Conservation (phyloP, 192 early-diverging fungal genomes). For the Cetraspora pellucida region DNA sequence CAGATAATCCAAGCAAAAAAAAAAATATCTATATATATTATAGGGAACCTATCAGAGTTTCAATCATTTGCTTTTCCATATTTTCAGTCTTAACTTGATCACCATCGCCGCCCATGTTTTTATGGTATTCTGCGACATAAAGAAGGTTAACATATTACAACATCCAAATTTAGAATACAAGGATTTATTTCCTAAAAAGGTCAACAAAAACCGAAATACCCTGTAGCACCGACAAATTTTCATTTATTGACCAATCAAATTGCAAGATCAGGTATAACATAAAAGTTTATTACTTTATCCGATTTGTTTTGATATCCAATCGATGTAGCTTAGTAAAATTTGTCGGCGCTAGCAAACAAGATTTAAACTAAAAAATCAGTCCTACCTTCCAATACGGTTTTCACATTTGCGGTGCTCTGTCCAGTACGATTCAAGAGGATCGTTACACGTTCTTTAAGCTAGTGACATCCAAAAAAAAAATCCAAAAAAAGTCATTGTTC, state of each 20-base stretch:
- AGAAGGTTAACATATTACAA: background rate
- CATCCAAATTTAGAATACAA: conserved; percentile 24
- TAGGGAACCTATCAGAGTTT: conserved; percentile 14
- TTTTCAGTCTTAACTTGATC: background rate
- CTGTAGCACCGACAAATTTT: background rate
- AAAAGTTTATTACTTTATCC: background rate
- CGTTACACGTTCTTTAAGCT: conserved; percentile 46
- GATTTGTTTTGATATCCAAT: background rate
- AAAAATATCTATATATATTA: background rate
- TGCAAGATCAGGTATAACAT: no score
- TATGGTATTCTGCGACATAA: conserved; percentile 6
- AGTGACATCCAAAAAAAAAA: background rate
- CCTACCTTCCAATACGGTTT: conserved; percentile 49
- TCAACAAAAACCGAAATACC: background rate
- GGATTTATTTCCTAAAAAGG: background rate
- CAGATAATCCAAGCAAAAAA: background rate
- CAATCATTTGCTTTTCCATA: background rate
- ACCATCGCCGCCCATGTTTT: conserved; percentile 6
- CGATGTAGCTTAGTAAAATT: background rate
- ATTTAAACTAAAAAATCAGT: background rate
- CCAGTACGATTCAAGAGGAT: conserved; percentile 48
- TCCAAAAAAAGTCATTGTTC: background rate
- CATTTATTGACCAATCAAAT: no score
- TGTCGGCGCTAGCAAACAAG: background rate
- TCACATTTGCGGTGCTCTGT: conserved; percentile 49